Evolutionary conservation across 1,284 basidiomycete species (phyloP), one percentile per base, ranked within the genome.

Genomic region (Retiboletus flavoniger): DNA sequence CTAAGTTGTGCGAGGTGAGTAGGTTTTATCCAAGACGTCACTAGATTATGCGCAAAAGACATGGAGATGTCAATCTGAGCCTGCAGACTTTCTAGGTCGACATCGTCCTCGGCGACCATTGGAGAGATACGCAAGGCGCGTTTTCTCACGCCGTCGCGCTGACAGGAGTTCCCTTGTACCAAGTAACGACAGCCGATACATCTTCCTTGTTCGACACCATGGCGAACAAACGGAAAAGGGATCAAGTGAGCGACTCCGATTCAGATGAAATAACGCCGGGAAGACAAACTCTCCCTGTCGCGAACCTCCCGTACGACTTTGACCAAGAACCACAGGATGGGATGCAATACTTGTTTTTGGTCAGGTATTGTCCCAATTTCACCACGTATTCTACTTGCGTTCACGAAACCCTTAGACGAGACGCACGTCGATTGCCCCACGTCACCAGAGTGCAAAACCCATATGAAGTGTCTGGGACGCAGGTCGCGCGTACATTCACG

Each of bases 41-140:
- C 81, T 57, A 91, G 74, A 63, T 81, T 77, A 59, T 89, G 79
- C 1, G 83, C 82, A 67, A 85, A 82, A 4, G 88, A 83, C 80
- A 91, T 80, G n/a, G 88, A 83, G 63, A 88, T 74, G 70, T 91
- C 85, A 54, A 90, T 82, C 68, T 87, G 84, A 28, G 87, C 87
- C 65, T 90, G 88, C 34, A 91, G 74, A 35, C 78, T 73, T 62
- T 88, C 84, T 39, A 76, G 61, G 64, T 88, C 84, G 51, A 88
- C 74, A 43, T 79, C 77, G 55, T 84, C 80, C 52, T 72, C 68
- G 31, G 58, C 32, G 48, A 54, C 56, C 69, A 71, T 70, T 19
- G 35, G 43, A 26, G 76, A 16, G 11, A 29, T 16, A 10, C 14
- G 11, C 3, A 11, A 35, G 19, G 16, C 29, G 29, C 3, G 7